Conservation (phyloP, 2,329 filamentous ascomycete species). For the Claviceps arundinis region DNA sequence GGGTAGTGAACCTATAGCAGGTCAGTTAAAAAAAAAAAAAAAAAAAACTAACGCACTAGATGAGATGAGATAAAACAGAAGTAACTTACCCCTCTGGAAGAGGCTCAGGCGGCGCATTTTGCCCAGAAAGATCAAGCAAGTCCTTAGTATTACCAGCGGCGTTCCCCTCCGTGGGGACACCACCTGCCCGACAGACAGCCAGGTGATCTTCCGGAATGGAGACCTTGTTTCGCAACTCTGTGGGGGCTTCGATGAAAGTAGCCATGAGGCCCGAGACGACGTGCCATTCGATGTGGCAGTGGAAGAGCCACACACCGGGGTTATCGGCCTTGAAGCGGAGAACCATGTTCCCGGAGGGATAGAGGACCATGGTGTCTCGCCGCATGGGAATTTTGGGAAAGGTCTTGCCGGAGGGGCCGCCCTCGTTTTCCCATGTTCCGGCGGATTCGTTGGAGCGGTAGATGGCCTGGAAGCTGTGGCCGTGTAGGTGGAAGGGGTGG, state of each 20-base stretch:
- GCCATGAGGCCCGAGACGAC: conserved; percentile 52
- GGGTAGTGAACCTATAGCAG: conserved; percentile 46
- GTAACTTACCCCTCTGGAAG: conserved; percentile 46
- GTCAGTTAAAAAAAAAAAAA: not conserved
- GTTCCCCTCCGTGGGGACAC: conserved; percentile 48
- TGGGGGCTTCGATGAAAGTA: conserved; percentile 50
- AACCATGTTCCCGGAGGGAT: conserved; percentile 53
- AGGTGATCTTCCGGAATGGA: conserved; percentile 46
- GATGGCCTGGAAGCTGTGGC: conserved; percentile 59
- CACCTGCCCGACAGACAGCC: conserved; percentile 41
- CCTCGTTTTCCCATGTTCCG: conserved; percentile 38
- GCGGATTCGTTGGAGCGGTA: conserved; percentile 44
- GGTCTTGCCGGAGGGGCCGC: conserved; percentile 25
- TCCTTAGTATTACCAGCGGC: conserved; percentile 59
- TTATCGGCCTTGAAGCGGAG: conserved; percentile 56
- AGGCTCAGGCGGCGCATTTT: conserved; percentile 39
- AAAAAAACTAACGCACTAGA: not conserved
- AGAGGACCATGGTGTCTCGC: conserved; percentile 54
- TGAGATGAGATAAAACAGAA: no score
- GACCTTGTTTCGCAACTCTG: conserved; percentile 45
- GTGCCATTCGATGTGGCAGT: conserved; percentile 76
- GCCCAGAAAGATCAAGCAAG: conserved; percentile 47
- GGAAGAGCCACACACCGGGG: conserved; percentile 59
- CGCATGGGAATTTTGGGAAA: conserved; percentile 47
- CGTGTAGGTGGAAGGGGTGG: conserved; percentile 70